A percentile compares a stretch with the other conserved stretches of the same genome.
These are phyloP conservation scores for Salicornia ramosissima DNA, from an alignment of 148 eudicot genomes.

Conservation along the genomic window DNA sequence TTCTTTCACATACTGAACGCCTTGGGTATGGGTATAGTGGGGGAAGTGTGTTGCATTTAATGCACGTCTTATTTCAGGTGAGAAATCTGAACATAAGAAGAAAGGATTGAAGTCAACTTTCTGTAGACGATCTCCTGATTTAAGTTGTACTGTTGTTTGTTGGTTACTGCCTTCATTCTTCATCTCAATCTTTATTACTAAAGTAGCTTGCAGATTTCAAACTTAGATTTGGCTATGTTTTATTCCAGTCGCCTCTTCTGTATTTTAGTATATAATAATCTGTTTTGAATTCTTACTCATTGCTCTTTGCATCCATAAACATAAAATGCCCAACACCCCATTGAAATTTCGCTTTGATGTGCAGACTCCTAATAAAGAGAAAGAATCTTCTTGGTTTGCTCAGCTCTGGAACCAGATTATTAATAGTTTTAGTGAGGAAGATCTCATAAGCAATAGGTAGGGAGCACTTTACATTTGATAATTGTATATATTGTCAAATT, in stretches of 20 bases:
- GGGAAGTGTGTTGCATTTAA: constrained; percentile 94
- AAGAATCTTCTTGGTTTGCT: constrained; percentile 94
- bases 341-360: constrained; percentile 8
- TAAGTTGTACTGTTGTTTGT: constrained; percentile 18
- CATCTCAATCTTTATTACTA: not conserved
- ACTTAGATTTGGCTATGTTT: no score
- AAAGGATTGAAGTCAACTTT: constrained; percentile 89
- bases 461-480: not conserved
- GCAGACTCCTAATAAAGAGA: constrained; percentile 68
- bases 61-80: constrained; percentile 74
- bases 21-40: no score
- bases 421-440: constrained; percentile 92
- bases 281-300: no score
- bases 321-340: no score
- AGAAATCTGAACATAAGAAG: constrained; percentile 70
- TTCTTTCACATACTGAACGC: no score
- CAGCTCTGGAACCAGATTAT: constrained; percentile 97
- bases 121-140: constrained; percentile 64
- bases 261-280: no score
- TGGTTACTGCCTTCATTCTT: not conserved
- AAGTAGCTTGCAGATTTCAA: not conserved
- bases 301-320: not conserved
- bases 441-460: constrained; percentile 73
- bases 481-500: not conserved
- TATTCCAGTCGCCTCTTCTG: no score